A percentile compares a stretch with the other conserved stretches of the same genome.
These are phyloP conservation scores for Trametes sp. DNA, from an alignment of 1,284 basidiomycete genomes.

Conservation along the genomic window DNA sequence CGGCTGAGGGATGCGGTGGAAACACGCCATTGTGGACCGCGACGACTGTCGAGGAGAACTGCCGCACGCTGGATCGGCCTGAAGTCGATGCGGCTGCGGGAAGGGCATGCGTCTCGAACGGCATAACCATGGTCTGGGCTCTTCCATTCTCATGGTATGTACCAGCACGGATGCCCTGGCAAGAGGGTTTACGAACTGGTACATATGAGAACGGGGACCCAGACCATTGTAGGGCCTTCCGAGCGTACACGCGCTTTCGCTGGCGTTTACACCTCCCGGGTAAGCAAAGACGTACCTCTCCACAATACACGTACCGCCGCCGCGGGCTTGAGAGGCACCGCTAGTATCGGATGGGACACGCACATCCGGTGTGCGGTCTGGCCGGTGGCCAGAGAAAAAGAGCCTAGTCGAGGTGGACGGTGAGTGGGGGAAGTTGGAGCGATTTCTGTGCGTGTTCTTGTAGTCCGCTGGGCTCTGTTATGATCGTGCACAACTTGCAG, in stretches of 20 bases:
- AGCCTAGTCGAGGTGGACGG: background rate
- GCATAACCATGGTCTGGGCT: conserved; percentile 35
- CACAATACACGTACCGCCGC: too few species aligned
- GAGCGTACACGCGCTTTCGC: background rate
- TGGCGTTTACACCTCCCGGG: background rate
- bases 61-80: too few species aligned
- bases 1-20: background rate
- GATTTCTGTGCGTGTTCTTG: background rate
- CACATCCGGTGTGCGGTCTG: too few species aligned
- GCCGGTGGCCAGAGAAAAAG: too few species aligned
- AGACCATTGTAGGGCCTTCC: conserved; percentile 27
- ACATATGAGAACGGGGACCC: conserved; percentile 37
- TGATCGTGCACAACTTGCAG: background rate
- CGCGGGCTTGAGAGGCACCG: background rate
- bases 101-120: conserved; percentile 16
- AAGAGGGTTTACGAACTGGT: conserved; percentile 32
- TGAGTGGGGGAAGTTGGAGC: background rate
- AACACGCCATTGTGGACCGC: background rate
- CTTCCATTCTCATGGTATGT: conserved; percentile 44
- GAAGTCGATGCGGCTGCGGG: too few species aligned
- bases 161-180: conserved; percentile 32
- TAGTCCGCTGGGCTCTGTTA: background rate
- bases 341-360: too few species aligned
- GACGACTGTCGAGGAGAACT: too few species aligned
- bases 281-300: background rate